These are phyloP conservation scores for Xylariales sp. DNA, from an alignment of 2,329 filamentous ascomycete species.

Conservation along the genomic window DNA sequence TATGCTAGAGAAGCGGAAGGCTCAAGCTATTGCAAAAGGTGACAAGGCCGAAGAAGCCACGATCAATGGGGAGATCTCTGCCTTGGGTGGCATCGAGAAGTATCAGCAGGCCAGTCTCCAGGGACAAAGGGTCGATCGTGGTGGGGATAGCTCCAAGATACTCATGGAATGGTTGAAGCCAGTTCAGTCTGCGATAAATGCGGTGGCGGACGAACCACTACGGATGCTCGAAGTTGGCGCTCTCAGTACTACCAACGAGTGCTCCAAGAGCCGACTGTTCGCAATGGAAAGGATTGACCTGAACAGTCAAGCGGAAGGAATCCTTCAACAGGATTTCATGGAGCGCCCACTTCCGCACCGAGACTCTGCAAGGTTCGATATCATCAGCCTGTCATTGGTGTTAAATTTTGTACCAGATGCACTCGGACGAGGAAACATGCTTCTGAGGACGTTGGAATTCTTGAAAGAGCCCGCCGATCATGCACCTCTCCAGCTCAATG, in stretches of 20 bases:
- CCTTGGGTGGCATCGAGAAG: constrained; percentile 55
- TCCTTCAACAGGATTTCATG: constrained; percentile 93
- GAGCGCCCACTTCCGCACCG: constrained; percentile 65
- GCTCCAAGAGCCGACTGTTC: constrained; percentile 67
- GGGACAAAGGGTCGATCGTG: constrained; percentile 60
- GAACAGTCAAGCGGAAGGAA: constrained; percentile 77
- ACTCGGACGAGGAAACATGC: constrained; percentile 74
- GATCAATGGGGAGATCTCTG: constrained; percentile 49
- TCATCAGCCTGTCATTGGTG: constrained; percentile 87
- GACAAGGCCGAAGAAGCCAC: constrained; percentile 42
- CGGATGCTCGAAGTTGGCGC: constrained; percentile 86
- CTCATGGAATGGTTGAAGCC: constrained; percentile 59
- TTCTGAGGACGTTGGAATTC: constrained; percentile 69
- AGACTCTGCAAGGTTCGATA: constrained; percentile 67
- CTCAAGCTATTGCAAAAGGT: constrained; percentile 50
- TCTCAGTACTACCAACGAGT: constrained; percentile 78
- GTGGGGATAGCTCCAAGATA: constrained; percentile 61
- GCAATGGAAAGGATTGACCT: constrained; percentile 82
- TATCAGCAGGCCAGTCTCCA: constrained; percentile 67
- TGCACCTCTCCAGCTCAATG: constrained; percentile 18
- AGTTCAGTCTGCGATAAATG: constrained; percentile 20
- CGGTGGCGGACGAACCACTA: constrained; percentile 28
- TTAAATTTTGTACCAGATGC: constrained; percentile 90
- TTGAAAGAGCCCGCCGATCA: constrained; percentile 38
- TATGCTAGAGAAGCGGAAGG: constrained; percentile 57